phyloP scores from a whole-genome alignment of 148 eudicot species.

The Persicaria tinctoria region DNA sequence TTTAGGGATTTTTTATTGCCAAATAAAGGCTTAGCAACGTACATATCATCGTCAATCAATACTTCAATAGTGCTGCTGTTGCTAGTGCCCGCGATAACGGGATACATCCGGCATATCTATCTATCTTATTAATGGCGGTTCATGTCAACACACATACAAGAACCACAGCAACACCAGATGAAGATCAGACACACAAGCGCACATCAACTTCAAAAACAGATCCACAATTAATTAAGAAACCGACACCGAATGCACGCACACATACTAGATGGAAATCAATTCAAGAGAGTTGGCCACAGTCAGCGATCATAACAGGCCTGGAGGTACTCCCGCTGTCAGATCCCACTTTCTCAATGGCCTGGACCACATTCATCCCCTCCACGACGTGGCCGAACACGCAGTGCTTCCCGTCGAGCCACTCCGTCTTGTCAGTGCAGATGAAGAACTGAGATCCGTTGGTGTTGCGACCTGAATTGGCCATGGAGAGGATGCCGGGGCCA shows the following conservation, averaged over 20 bases:
- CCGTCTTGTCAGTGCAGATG: conserved; percentile 51
- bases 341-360: conserved; percentile 46
- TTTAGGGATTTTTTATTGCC: too few relatives aligned
- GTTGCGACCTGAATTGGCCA: conserved; percentile 53
- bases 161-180: background rate
- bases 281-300: conserved; percentile 30
- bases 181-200: background rate
- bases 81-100: background rate
- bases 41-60: too few relatives aligned
- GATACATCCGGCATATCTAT: background rate
- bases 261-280: background rate
- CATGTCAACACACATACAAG: background rate
- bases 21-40: too few relatives aligned
- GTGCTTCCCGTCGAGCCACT: conserved; percentile 59
- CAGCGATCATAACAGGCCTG: conserved; percentile 37
- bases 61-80: too few relatives aligned
- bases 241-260: too few relatives aligned
- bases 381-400: conserved; percentile 47
- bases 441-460: conserved; percentile 64
- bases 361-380: conserved; percentile 51
- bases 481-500: conserved; percentile 49
- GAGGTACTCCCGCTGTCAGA: conserved; percentile 27
- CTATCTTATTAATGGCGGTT: background rate
- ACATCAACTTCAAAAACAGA: background rate
- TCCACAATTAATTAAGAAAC: too few relatives aligned